Evolutionary conservation across 2,329 filamentous ascomycete genomes (phyloP), one percentile per base, ranked within the genome.

Genomic region (Cladosporium phlei): DNA sequence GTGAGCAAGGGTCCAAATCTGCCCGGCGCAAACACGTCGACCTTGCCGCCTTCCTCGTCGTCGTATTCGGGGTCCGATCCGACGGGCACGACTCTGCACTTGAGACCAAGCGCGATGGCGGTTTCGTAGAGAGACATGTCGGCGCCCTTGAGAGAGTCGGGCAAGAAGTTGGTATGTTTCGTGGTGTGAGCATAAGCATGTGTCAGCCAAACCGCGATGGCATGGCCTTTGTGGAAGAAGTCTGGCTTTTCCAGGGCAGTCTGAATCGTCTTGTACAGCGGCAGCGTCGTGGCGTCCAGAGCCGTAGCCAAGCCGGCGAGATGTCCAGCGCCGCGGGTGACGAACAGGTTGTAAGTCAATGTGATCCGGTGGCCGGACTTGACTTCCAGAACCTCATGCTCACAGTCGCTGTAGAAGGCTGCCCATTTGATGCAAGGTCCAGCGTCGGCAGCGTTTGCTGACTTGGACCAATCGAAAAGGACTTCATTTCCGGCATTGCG

Each of bases 301-400:
- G 20, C 49, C 6, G 45, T 33, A 17, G 47, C 38, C 4, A 49
- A 42, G 8, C 51, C 59, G 39, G 52, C 55, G 5, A 63, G 57
- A 11, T 62, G 55, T 7, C 63, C 66, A n/a, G 62, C 56, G 4
- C 66, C 35, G 27, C 35, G 21, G 2, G 64, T 61, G 9, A 68
- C 60, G 51, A 70, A 79, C 1, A 83, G 63, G 48, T 82, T 82
- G 62, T 83, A 82, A 0, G 78, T 82, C 17, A 83, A 57, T 0
- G 76, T 82, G 12, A 83, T 51, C 0, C 76, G 72, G 47, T 82
- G 68, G 0, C 78, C 78, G 1, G 61, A 52, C 0, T 62, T 74
- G 5, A 83, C 70, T 11, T 72, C 67, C 0, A 70, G 54, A 1
- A 78, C 69, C 51, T 78, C 73, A 44, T 78, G 75, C 49, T 77